These are phyloP conservation scores for Yamadazyma jaroonii DNA, from an alignment of 1,139 yeast species.

Conservation along the genomic window DNA sequence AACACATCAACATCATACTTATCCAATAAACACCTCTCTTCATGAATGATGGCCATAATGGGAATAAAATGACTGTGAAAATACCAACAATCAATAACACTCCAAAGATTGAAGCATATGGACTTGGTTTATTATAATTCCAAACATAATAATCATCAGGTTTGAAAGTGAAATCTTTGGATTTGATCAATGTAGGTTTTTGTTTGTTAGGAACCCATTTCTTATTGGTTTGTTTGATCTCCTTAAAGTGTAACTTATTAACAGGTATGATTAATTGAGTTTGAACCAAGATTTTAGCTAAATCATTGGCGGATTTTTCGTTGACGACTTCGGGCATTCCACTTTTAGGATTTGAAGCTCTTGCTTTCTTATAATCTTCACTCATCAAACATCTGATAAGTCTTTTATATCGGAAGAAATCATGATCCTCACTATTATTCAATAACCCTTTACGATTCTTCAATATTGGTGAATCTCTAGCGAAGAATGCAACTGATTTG, in stretches of 20 bases:
- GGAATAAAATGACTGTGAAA: slow-evolving; percentile 81
- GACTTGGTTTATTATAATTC: slow-evolving; percentile 79
- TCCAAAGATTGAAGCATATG: slow-evolving; percentile 63
- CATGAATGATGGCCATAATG: slow-evolving; percentile 93
- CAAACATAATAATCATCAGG: slow-evolving; percentile 86
- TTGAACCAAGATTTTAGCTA: slow-evolving; percentile 68
- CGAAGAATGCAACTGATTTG: slow-evolving; percentile 63
- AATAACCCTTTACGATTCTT: slow-evolving; percentile 81
- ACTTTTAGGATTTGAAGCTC: slow-evolving; percentile 45
- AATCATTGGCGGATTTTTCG: slow-evolving; percentile 57
- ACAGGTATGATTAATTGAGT: slow-evolving; percentile 75
- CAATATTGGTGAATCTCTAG: slow-evolving; percentile 61
- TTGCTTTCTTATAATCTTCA: slow-evolving; percentile 63
- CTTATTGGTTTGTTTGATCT: slow-evolving; percentile 61
- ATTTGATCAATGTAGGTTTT: slow-evolving; percentile 67
- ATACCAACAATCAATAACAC: slow-evolving; percentile 63
- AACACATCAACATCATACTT: slow-evolving; percentile 72
- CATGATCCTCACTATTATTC: slow-evolving; percentile 62
- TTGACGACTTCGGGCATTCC: slow-evolving; percentile 56
- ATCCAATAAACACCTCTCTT: slow-evolving; percentile 89
- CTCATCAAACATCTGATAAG: slow-evolving; percentile 74
- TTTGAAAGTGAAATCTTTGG: slow-evolving; percentile 64
- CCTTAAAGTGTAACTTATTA: slow-evolving; percentile 66
- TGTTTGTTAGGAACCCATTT: slow-evolving; percentile 66
- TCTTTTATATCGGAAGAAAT: slow-evolving; percentile 86